Percentiles rank a stretch among this genome's conserved stretches.
These are phyloP conservation scores for Stropharia rugosoannulata DNA, from an alignment of 768 basidiomycete species.

Conservation along the genomic window DNA sequence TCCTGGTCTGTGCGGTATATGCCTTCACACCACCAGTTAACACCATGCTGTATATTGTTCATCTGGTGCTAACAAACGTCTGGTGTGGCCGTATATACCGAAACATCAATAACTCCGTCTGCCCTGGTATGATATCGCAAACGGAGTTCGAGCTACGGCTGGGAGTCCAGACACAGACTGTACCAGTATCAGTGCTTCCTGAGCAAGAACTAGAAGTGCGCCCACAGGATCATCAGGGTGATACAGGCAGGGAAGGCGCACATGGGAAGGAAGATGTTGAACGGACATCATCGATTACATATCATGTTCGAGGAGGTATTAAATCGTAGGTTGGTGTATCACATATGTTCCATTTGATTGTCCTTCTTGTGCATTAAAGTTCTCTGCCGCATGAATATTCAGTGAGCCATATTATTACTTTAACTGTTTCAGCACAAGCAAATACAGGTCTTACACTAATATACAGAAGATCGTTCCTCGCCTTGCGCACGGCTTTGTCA, in stretches of 20 bases:
- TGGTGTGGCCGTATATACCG: slow-evolving; percentile 8
- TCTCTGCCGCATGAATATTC: too few relatives aligned
- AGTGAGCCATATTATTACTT: too few relatives aligned
- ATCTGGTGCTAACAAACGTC: slow-evolving; percentile 9
- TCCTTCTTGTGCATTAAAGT: too few relatives aligned
- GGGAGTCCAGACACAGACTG: background rate
- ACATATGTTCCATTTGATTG: too few relatives aligned
- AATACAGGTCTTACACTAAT: too few relatives aligned
- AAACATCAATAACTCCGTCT: background rate
- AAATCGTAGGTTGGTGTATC: background rate
- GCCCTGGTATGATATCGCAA: background rate
- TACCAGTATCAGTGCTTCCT: background rate
- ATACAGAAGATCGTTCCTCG: too few relatives aligned
- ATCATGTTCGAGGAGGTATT: background rate
- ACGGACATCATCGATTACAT: background rate
- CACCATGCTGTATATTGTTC: slow-evolving; percentile 6
- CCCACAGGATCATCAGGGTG: background rate
- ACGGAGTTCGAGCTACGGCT: slow-evolving; percentile 1
- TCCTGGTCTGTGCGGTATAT: slow-evolving; percentile 6
- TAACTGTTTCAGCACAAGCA: too few relatives aligned
- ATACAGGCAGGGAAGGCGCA: too few relatives aligned
- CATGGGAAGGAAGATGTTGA: too few relatives aligned
- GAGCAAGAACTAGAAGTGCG: background rate
- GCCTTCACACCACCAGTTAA: slow-evolving; percentile 2
- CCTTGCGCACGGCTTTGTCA: too few relatives aligned